phyloP scores from a whole-genome alignment of 768 basidiomycete species.

The Leccinum uliginosum region DNA sequence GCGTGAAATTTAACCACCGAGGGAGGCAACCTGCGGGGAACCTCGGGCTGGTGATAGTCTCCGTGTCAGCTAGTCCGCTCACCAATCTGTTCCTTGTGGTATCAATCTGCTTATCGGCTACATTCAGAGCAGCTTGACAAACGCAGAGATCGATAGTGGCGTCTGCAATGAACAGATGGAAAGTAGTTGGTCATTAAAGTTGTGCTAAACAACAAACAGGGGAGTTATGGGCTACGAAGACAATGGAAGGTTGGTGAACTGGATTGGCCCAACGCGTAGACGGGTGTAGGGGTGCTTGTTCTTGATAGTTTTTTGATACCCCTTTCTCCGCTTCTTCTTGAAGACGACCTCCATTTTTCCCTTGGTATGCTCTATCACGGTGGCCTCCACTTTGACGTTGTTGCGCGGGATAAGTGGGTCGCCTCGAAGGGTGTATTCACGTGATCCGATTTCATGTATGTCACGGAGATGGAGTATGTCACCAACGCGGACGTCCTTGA shows the following conservation, averaged over 20 bases:
- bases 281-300: slow-evolving; percentile 97
- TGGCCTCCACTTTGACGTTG: slow-evolving; percentile 74
- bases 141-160: neutral
- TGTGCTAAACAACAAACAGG: neutral
- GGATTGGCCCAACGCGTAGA: slow-evolving; percentile 83
- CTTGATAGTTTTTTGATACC: slow-evolving; percentile 89
- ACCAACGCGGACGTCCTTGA: slow-evolving; percentile 82
- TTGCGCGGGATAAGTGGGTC: slow-evolving; percentile 63
- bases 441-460: slow-evolving; percentile 91
- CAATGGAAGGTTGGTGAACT: slow-evolving; percentile 35
- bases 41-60: neutral
- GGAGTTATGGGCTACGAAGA: slow-evolving; percentile 21
- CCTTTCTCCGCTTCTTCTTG: slow-evolving; percentile 98
- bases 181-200: slow-evolving; percentile 2
- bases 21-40: neutral
- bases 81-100: neutral
- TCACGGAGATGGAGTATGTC: slow-evolving; percentile 78
- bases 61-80: neutral
- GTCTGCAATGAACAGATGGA: neutral
- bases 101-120: neutral
- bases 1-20: neutral
- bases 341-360: slow-evolving; percentile 86
- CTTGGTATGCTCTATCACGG: slow-evolving; percentile 97
- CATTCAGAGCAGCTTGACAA: neutral
- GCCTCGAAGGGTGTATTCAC: slow-evolving; percentile 88